A percentile compares a stretch with the other conserved stretches of the same genome.
Evolutionary conservation across 1,284 basidiomycete genomes (phyloP).

Genomic region (Retiboletus fuscus): DNA sequence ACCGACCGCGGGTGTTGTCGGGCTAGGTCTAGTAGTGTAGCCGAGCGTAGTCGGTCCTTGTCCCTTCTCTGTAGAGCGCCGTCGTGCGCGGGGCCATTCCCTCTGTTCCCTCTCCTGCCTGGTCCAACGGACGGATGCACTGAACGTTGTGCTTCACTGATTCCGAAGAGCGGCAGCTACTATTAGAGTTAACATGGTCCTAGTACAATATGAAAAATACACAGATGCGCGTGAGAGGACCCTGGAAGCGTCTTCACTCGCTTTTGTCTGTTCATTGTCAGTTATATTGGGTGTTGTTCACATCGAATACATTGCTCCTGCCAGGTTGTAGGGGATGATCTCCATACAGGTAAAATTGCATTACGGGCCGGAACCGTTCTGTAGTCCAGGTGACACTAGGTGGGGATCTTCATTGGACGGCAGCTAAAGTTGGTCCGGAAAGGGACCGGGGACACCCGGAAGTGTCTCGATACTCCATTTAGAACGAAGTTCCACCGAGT

Average conservation of each 20-base stretch:
- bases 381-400: neutral
- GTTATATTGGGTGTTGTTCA: neutral
- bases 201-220: too few relatives aligned
- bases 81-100: too few relatives aligned
- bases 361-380: neutral
- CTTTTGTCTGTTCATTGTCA: neutral
- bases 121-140: neutral
- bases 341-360: neutral
- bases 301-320: neutral
- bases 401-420: neutral
- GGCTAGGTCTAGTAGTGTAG: too few relatives aligned
- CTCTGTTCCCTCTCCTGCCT: too few relatives aligned
- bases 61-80: too few relatives aligned
- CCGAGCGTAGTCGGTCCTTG: too few relatives aligned
- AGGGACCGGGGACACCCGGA: neutral
- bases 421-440: neutral
- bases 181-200: too few relatives aligned
- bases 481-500: conserved; percentile 65
- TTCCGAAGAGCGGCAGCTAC: too few relatives aligned
- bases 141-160: neutral
- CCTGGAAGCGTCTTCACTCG: neutral
- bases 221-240: too few relatives aligned
- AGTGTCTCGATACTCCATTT: conserved; percentile 79
- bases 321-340: too few relatives aligned
- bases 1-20: too few relatives aligned